Evolutionary conservation across 2,329 filamentous ascomycete species (phyloP).

Genomic region (Penicillium sp.): DNA sequence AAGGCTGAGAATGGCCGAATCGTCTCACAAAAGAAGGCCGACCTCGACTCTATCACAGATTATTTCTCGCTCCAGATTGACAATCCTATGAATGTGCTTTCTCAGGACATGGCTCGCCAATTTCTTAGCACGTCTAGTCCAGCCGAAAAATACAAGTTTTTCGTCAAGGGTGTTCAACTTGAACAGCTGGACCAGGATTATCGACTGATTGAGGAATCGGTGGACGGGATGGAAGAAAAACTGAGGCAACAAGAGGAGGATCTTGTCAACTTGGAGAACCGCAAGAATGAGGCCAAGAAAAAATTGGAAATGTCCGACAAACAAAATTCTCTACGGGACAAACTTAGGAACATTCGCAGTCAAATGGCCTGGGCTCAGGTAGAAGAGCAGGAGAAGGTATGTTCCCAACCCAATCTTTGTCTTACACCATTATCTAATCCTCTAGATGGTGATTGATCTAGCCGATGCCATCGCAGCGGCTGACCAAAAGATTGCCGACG

Average conservation of each 20-base stretch:
- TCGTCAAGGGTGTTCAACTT: conserved; percentile 89
- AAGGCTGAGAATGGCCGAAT: conserved; percentile 70
- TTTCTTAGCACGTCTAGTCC: conserved; percentile 86
- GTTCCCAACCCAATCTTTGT: conserved; percentile 7
- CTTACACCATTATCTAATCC: conserved; percentile 9
- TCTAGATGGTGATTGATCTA: conserved; percentile 38
- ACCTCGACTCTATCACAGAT: conserved; percentile 90
- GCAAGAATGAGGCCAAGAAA: conserved; percentile 62
- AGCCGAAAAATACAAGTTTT: conserved; percentile 91
- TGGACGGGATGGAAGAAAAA: conserved; percentile 71
- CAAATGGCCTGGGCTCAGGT: conserved; percentile 90
- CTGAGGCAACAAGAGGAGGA: conserved; percentile 63
- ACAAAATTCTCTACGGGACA: conserved; percentile 64
- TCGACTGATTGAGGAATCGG: conserved; percentile 73
- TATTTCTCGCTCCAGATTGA: conserved; percentile 93
- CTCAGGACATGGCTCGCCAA: conserved; percentile 90
- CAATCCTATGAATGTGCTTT: conserved; percentile 93
- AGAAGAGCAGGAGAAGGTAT: conserved; percentile 66
- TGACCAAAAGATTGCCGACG: conserved; percentile 52
- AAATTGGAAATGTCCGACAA: conserved; percentile 67
- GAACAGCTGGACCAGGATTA: conserved; percentile 93
- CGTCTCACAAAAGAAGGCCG: conserved; percentile 79
- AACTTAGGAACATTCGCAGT: conserved; percentile 59
- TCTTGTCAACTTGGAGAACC: conserved; percentile 60
- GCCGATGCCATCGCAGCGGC: conserved; percentile 36